These are phyloP conservation scores for Ehretia macrophylla DNA, from an alignment of 257 asterid genomes.

Conservation along the genomic window DNA sequence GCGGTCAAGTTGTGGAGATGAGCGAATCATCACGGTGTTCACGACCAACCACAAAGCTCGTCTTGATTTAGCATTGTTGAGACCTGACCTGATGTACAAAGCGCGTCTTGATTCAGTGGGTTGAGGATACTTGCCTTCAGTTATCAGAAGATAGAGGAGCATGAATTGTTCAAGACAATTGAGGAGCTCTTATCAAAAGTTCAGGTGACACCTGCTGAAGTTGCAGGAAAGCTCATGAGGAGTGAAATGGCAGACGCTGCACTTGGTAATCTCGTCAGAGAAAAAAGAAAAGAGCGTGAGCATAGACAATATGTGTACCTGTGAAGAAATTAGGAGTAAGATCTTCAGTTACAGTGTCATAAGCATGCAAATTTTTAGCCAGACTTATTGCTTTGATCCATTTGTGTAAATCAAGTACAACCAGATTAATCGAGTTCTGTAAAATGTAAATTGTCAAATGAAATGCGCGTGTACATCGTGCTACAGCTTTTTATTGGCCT, in stretches of 20 bases:
- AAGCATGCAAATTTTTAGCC: too few species aligned
- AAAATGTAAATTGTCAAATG: too few species aligned
- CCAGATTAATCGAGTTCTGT: too few species aligned
- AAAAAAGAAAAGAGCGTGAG: slow-evolving; percentile 15
- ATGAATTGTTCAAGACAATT: slow-evolving; percentile 32
- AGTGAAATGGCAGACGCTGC: slow-evolving; percentile 43
- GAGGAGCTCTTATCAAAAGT: slow-evolving; percentile 36
- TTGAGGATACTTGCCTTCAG: slow-evolving; percentile 57
- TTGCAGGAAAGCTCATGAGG: slow-evolving; percentile 81
- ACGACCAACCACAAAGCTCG: slow-evolving; percentile 70
- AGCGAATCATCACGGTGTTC: slow-evolving; percentile 56
- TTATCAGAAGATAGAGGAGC: slow-evolving; percentile 48
- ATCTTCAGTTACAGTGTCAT: too few species aligned
- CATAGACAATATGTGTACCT: too few species aligned
- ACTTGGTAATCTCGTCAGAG: slow-evolving; percentile 27
- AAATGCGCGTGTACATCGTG: too few species aligned
- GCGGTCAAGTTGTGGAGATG: slow-evolving; percentile 88
- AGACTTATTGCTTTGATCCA: background rate
- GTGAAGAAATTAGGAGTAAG: too few species aligned
- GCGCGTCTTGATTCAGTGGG: slow-evolving; percentile 51
- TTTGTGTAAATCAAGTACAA: too few species aligned
- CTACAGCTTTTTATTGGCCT: too few species aligned
- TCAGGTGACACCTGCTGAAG: slow-evolving; percentile 68
- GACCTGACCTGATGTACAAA: slow-evolving; percentile 64
- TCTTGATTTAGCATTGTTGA: slow-evolving; percentile 54